Percentiles rank a stretch among this genome's conserved stretches.
phyloP scores from a whole-genome alignment of 106 monocot genomes.

The Dioscorea alata region DNA sequence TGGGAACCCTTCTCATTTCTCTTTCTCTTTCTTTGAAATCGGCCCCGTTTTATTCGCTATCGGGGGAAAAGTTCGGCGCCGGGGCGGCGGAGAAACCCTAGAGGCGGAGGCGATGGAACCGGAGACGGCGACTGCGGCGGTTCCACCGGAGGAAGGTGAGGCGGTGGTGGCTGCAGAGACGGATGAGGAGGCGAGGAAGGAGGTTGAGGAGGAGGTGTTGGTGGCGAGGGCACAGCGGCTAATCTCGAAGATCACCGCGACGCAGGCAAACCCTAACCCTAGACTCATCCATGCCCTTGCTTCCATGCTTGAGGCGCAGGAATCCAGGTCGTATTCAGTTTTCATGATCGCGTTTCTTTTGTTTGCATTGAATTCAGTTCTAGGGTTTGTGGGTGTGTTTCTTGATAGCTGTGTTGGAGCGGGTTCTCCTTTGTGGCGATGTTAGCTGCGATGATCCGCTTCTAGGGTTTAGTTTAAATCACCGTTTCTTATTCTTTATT shows the following conservation, averaged over 20 bases:
- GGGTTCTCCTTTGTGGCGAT: too few relatives aligned
- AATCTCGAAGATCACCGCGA: slow-evolving; percentile 54
- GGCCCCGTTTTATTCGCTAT: not conserved
- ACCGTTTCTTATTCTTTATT: too few relatives aligned
- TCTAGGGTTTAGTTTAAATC: not conserved
- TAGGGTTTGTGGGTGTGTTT: too few relatives aligned
- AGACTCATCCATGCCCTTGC: slow-evolving; percentile 79
- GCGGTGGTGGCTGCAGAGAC: slow-evolving; percentile 7
- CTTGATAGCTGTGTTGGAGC: too few relatives aligned
- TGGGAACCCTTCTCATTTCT: not conserved
- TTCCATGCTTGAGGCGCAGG: slow-evolving; percentile 72
- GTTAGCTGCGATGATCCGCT: not conserved
- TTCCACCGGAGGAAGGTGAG: slow-evolving; percentile 4
- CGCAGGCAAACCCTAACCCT: slow-evolving; percentile 73
- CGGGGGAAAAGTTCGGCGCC: slow-evolving; percentile 1
- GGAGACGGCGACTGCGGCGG: slow-evolving; percentile 5
- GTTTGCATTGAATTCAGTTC: too few relatives aligned
- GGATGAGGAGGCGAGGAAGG: slow-evolving; percentile 28
- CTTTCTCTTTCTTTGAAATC: not conserved
- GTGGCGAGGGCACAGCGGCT: slow-evolving; percentile 54
- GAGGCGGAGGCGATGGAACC: not conserved
- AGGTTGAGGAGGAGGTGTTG: slow-evolving; percentile 43
- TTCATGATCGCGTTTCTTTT: not conserved
- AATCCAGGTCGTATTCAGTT: slow-evolving; percentile 37
- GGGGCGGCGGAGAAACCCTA: slow-evolving; percentile 8